Base-by-base conservation (phyloP, 768 basidiomycete species). In the Suillus tomentosus region DNA sequence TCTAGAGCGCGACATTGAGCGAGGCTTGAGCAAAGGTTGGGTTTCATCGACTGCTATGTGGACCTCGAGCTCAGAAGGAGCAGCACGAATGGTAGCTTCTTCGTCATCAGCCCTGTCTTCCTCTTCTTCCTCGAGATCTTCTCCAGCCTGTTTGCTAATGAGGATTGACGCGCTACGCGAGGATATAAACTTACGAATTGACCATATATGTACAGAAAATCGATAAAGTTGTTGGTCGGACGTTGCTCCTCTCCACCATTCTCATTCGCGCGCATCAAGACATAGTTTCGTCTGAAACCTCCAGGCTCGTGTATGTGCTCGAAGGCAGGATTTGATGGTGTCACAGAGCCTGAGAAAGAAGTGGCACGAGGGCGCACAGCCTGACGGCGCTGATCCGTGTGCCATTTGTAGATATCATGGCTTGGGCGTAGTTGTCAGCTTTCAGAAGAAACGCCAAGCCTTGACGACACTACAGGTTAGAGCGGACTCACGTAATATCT, bases 321-420 rank as follows among this genome's bases (percentile, higher is more conserved):
- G 63, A 97, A 92, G 3, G 85, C 90, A 22, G 96, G 92, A 71
- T 93, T 85, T 8, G 80, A 80, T 5, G 83, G 79, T 0, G 76
- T 71, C 13, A 80, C 78, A 45, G 81, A 81, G 3, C 85, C 88
- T 13, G 87, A 81, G 68, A 85, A 92, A 0, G 92, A 94, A 43
- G 85, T 82, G n/a, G 90, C 80, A 45, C 92, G 89, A 19, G 84
- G 80, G 48, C 92, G 85, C 14, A 76, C 80, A 19, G 79, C 81
- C 64, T 85, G 82, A 63, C 88, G 84, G 31, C 82, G 84, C 62
- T 88, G 86, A 69, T 91, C 90, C 17, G 87, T 82, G 66, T 95
- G 91, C 91, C 95, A 99, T 78, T 97, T 98, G 81, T 97, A 99
- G 47, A 99, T 91, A 67, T 89, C 89, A 71, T 96, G 95, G 19